Conservation (phyloP, 78 protist genomes). For the Tieghemostelium lacteum region DNA sequence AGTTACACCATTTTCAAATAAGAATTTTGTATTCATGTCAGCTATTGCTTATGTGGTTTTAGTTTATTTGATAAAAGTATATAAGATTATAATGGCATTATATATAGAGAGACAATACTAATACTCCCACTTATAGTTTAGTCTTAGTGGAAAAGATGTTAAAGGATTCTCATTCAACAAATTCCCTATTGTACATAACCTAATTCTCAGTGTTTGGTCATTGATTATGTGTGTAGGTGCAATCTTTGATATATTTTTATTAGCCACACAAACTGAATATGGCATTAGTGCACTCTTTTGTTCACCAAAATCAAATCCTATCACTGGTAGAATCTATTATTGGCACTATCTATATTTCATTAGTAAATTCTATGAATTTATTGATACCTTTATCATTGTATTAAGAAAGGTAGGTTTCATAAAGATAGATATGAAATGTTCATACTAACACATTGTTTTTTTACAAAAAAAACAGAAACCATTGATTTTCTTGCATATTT, state of each 20-base stretch:
- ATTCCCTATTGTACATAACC: conserved; percentile 40
- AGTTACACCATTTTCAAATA: conserved; percentile 71
- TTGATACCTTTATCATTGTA: conserved; percentile 77
- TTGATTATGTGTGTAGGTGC: conserved; percentile 32
- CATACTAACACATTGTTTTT: background rate
- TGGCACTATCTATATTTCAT: conserved; percentile 48
- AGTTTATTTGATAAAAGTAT: conserved; percentile 27
- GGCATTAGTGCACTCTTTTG: conserved; percentile 48
- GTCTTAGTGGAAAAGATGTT: conserved; percentile 3
- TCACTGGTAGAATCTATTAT: conserved; percentile 44
- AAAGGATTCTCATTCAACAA: conserved; percentile 12
- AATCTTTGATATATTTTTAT: conserved; percentile 11
- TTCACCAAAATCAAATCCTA: conserved; percentile 50
- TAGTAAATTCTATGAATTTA: conserved; percentile 83
- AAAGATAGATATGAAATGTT: background rate
- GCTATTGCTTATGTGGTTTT: conserved; percentile 10
- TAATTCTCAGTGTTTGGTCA: conserved; percentile 59
- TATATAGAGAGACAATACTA: background rate
- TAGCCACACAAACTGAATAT: conserved; percentile 8
- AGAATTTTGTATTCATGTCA: conserved; percentile 46
- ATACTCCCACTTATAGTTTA: background rate
- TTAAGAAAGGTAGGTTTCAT: conserved; percentile 27
- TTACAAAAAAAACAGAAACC: conserved; percentile 1
- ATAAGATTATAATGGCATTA: background rate
- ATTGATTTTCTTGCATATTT: conserved; percentile 79